phyloP scores from a whole-genome alignment of 306 rosid species.

The Begonia fuchsioides region DNA sequence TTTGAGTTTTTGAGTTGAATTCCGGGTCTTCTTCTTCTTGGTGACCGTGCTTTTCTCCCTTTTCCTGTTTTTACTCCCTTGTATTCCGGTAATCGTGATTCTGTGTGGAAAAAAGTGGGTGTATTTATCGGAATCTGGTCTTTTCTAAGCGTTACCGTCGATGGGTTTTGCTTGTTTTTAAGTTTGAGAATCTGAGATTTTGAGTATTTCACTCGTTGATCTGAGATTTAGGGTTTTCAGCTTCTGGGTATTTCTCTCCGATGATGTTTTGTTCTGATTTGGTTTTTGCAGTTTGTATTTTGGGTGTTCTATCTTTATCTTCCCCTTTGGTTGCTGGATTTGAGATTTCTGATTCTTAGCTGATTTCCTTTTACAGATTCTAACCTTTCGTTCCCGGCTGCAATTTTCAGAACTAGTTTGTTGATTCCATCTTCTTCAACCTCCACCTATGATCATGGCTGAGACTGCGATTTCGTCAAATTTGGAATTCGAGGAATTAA shows the following conservation, averaged over 20 bases:
- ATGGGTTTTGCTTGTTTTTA: background rate
- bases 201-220: background rate
- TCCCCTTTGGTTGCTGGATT: background rate
- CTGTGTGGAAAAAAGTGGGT: background rate
- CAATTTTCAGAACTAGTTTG: too few species aligned
- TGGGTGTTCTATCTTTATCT: background rate
- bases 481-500: conserved; percentile 20
- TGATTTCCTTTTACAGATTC: background rate
- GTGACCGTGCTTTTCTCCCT: background rate
- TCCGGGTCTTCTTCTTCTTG: conserved; percentile 5
- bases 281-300: background rate
- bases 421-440: background rate
- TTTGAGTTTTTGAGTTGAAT: too few species aligned
- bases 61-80: background rate
- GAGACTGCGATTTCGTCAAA: background rate
- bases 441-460: conserved; percentile 7
- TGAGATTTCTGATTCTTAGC: background rate
- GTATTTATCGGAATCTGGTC: background rate
- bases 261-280: background rate
- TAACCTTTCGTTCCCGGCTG: background rate
- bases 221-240: background rate
- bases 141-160: background rate
- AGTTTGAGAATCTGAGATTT: background rate
- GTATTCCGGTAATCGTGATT: background rate
- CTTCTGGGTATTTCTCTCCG: background rate